Percentiles rank a stretch among this genome's conserved stretches.
Conservation (phyloP, 2,329 filamentous ascomycete genomes). For the Ophiostoma perfectum region DNA sequence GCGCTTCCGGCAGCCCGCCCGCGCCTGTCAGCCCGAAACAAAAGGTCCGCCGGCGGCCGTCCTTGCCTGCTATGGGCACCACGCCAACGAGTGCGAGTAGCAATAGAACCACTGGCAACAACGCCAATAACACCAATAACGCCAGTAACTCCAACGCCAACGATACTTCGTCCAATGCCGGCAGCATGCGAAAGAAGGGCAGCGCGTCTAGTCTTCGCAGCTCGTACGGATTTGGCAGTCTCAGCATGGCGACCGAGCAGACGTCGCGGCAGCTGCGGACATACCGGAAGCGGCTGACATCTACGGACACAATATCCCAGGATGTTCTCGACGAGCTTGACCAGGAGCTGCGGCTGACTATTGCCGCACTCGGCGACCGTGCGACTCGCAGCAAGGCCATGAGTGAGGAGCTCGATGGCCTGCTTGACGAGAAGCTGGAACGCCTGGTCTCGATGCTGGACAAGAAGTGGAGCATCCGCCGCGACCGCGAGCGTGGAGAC, state of each 20-base stretch:
- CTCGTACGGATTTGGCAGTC: slow-evolving; percentile 44
- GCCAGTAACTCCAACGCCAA: neutral
- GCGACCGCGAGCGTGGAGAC: neutral
- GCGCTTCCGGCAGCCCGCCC: slow-evolving; percentile 42
- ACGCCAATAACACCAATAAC: no score
- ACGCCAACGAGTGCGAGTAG: slow-evolving; percentile 29
- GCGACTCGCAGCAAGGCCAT: slow-evolving; percentile 48
- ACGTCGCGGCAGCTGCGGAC: slow-evolving; percentile 56
- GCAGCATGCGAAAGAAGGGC: slow-evolving; percentile 42
- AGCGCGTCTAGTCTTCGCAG: slow-evolving; percentile 23
- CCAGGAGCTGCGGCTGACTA: slow-evolving; percentile 58
- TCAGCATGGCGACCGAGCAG: slow-evolving; percentile 61
- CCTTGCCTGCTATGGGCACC: slow-evolving; percentile 45
- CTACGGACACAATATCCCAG: slow-evolving; percentile 49
- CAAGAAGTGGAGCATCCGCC: slow-evolving; percentile 55
- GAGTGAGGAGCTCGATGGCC: slow-evolving; percentile 55
- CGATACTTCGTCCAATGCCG: neutral
- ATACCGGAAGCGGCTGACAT: slow-evolving; percentile 58
- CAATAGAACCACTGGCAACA: neutral
- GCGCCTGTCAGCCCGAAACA: slow-evolving; percentile 45
- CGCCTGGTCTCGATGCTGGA: slow-evolving; percentile 65
- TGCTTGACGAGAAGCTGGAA: slow-evolving; percentile 72
- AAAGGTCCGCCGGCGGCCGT: slow-evolving; percentile 45
- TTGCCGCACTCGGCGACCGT: slow-evolving; percentile 54
- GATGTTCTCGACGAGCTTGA: slow-evolving; percentile 59